Evolutionary conservation across 2,329 filamentous ascomycete genomes (phyloP).

Genomic region (Sclerotinia subarctica): DNA sequence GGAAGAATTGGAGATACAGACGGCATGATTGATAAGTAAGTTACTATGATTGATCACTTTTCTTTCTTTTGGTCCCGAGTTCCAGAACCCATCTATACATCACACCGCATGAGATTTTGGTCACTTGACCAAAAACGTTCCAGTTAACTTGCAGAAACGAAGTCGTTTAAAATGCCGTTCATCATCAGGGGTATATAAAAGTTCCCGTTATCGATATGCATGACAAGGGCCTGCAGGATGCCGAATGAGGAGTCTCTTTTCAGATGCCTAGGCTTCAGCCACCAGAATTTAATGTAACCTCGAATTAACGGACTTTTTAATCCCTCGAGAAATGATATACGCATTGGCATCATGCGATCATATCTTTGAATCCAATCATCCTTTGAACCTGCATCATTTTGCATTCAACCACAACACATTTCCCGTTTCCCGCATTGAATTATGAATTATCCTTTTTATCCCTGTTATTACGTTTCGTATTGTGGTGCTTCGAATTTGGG

Average conservation of each 20-base stretch:
- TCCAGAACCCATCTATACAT: conserved; percentile 15
- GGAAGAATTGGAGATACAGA: conserved; percentile 71
- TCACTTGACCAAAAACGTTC: conserved; percentile 50
- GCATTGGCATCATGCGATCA: conserved; percentile 26
- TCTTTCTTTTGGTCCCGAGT: conserved; percentile 4
- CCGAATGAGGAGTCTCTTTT: conserved; percentile 22
- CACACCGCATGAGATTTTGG: conserved; percentile 23
- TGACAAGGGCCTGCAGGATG: conserved; percentile 31
- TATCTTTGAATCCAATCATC: conserved; percentile 25
- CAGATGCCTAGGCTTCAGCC: conserved; percentile 18
- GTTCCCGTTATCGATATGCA: conserved; percentile 34
- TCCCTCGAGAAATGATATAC: conserved; percentile 1
- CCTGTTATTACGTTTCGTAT: conserved; percentile 29
- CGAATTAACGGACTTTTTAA: conserved; percentile 15
- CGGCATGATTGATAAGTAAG: conserved; percentile 83
- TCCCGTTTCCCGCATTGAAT: conserved; percentile 11
- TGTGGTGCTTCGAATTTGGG: conserved; percentile 23
- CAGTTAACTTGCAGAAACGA: conserved; percentile 35
- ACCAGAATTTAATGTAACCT: conserved; percentile 28
- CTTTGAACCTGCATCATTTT: conserved; percentile 14
- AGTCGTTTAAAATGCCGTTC: conserved; percentile 27
- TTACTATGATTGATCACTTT: conserved; percentile 27
- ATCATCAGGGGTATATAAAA: conserved; percentile 17
- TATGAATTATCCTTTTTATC: conserved; percentile 18
- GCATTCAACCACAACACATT: background rate